A percentile compares a stretch with the other conserved stretches of the same genome.
These are phyloP conservation scores for Penicillium rolfsii DNA, from an alignment of 2,329 filamentous ascomycete genomes.

Conservation along the genomic window DNA sequence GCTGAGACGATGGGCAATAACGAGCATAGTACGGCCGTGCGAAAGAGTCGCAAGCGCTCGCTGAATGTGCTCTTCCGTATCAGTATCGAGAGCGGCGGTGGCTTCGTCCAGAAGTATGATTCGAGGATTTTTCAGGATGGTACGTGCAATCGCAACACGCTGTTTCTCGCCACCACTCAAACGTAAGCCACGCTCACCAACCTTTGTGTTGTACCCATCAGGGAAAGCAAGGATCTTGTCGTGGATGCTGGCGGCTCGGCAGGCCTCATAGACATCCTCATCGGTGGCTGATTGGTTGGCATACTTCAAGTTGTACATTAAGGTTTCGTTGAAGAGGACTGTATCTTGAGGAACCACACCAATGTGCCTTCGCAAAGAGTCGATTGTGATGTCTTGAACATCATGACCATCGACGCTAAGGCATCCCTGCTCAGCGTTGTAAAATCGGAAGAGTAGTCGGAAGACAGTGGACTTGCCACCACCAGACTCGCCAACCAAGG, in stretches of 20 bases:
- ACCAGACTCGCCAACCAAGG: slow-evolving; percentile 93
- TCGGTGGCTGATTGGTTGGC: slow-evolving; percentile 80
- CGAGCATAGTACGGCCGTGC: slow-evolving; percentile 84
- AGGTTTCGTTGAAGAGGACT: slow-evolving; percentile 87
- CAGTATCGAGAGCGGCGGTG: slow-evolving; percentile 86
- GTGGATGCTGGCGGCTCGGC: slow-evolving; percentile 85
- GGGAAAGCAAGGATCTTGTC: slow-evolving; percentile 89
- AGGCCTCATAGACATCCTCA: slow-evolving; percentile 80
- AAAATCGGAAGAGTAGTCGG: slow-evolving; percentile 93
- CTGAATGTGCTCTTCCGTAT: slow-evolving; percentile 93
- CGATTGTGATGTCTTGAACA: slow-evolving; percentile 84
- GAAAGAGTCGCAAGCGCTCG: slow-evolving; percentile 80
- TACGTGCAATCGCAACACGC: slow-evolving; percentile 88
- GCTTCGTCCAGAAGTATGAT: slow-evolving; percentile 95
- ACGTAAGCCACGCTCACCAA: slow-evolving; percentile 84
- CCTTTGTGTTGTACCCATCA: slow-evolving; percentile 84
- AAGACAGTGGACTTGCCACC: slow-evolving; percentile 97
- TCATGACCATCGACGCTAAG: slow-evolving; percentile 85
- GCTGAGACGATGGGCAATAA: slow-evolving; percentile 89
- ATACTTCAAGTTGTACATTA: slow-evolving; percentile 95
- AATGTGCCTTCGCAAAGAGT: slow-evolving; percentile 88
- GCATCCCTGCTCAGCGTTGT: slow-evolving; percentile 77
- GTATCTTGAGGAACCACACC: slow-evolving; percentile 97
- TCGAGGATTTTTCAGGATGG: slow-evolving; percentile 86
- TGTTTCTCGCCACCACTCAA: slow-evolving; percentile 92